These are phyloP conservation scores for Lachnellula willkommii DNA, from an alignment of 2,329 filamentous ascomycete genomes.

Conservation along the genomic window DNA sequence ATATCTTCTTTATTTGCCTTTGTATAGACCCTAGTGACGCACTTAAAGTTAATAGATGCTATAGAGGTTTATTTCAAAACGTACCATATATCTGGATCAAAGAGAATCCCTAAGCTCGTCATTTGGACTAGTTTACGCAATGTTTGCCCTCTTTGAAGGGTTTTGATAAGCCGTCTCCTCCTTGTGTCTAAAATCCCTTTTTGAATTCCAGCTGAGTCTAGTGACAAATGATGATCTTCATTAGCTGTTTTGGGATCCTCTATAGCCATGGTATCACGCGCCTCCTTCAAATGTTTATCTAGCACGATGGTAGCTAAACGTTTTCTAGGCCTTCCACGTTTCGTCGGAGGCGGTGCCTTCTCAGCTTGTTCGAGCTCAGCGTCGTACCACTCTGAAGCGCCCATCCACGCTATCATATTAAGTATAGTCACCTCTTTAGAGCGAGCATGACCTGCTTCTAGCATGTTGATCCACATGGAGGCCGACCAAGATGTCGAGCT, in stretches of 20 bases:
- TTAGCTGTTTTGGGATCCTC: not conserved
- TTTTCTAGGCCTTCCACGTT: slow-evolving; percentile 10
- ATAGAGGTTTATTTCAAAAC: slow-evolving; percentile 7
- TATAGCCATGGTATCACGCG: not conserved
- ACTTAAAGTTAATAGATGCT: slow-evolving; percentile 10
- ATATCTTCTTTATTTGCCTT: slow-evolving; percentile 15
- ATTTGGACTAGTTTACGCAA: slow-evolving; percentile 11
- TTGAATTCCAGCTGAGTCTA: slow-evolving; percentile 6
- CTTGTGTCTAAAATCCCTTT: slow-evolving; percentile 9
- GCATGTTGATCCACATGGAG: slow-evolving; percentile 8
- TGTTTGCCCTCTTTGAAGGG: slow-evolving; percentile 13
- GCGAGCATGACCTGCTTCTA: slow-evolving; percentile 7
- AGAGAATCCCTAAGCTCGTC: slow-evolving; percentile 12
- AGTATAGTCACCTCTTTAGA: slow-evolving; percentile 12
- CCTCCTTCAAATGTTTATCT: slow-evolving; percentile 11
- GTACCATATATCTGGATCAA: slow-evolving; percentile 15
- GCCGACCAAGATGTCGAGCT: slow-evolving; percentile 9
- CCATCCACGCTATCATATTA: slow-evolving; percentile 12
- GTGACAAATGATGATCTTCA: slow-evolving; percentile 9
- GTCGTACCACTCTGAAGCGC: slow-evolving; percentile 10
- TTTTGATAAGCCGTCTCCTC: slow-evolving; percentile 10
- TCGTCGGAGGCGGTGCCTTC: slow-evolving; percentile 9
- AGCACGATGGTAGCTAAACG: slow-evolving; percentile 13
- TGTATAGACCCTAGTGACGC: slow-evolving; percentile 10
- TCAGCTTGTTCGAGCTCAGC: slow-evolving; percentile 8